Conservation (phyloP, 441 rosid species). For the Erodium chrysanthum region DNA sequence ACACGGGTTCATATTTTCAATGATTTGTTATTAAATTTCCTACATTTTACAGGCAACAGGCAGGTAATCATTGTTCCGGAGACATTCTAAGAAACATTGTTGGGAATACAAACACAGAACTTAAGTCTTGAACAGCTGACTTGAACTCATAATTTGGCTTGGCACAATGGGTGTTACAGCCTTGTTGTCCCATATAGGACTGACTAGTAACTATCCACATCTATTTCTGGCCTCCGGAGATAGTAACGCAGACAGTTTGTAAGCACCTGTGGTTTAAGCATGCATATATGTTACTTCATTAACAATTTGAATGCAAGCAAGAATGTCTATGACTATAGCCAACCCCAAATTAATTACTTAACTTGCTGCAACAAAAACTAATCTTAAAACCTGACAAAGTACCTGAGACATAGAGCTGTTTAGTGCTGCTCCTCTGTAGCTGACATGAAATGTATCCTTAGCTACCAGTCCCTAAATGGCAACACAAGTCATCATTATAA, state of each 20-base stretch:
- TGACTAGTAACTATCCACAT: slow-evolving; percentile 59
- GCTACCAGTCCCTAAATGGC: slow-evolving; percentile 51
- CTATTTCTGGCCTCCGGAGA: slow-evolving; percentile 85
- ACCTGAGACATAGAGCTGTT: slow-evolving; percentile 74
- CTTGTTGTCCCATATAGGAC: not conserved
- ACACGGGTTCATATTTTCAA: not conserved
- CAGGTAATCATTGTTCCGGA: not conserved
- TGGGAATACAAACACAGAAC: not conserved
- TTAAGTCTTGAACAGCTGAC: not conserved
- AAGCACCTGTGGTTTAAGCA: slow-evolving; percentile 44
- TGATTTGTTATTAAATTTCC: not conserved
- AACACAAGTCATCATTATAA: not conserved
- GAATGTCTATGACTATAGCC: not conserved
- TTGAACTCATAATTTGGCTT: not conserved
- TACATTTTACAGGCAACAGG: not conserved
- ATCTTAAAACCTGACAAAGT: slow-evolving; percentile 5
- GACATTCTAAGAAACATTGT: not conserved
- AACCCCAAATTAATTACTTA: too few species aligned
- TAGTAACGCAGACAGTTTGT: slow-evolving; percentile 77
- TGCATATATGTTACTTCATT: not conserved
- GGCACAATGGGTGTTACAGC: not conserved
- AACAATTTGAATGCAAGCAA: not conserved
- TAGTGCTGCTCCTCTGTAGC: slow-evolving; percentile 65
- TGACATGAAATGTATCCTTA: slow-evolving; percentile 61
- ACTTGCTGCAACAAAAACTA: too few species aligned